A percentile compares a stretch with the other conserved stretches of the same genome.
Evolutionary conservation across 495 filamentous ascomycete genomes (phyloP).

Genomic region (Talaromyces thailandensis): DNA sequence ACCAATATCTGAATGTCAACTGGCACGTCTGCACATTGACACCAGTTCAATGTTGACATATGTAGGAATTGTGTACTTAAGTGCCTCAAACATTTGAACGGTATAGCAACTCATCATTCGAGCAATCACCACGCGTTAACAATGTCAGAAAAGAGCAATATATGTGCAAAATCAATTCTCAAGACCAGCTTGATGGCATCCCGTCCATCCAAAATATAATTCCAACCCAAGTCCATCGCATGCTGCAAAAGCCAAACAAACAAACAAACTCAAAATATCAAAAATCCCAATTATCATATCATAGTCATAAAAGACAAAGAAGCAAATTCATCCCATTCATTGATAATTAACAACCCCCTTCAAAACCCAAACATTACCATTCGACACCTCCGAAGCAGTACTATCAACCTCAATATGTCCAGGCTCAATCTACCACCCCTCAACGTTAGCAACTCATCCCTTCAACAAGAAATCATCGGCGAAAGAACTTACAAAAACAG

Average conservation of each 20-base stretch:
- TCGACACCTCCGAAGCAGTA: slow-evolving; percentile 63
- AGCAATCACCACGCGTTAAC: background rate
- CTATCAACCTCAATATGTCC: slow-evolving; percentile 64
- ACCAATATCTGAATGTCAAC: too few relatives aligned
- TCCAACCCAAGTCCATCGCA: background rate
- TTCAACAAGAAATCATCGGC: background rate
- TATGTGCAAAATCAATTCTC: background rate
- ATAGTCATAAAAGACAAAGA: background rate
- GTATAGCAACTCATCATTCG: background rate
- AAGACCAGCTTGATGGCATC: background rate
- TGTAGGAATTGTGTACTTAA: background rate
- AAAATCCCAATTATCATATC: background rate
- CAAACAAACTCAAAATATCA: background rate
- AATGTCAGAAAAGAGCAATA: background rate
- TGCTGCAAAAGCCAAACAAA: background rate
- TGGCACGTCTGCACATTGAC: too few relatives aligned
- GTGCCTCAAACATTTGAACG: background rate
- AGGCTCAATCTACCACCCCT: slow-evolving; percentile 59
- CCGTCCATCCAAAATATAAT: background rate
- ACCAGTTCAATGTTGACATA: too few relatives aligned
- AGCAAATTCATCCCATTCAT: background rate
- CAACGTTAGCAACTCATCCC: background rate
- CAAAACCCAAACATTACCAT: slow-evolving; percentile 79
- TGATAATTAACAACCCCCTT: slow-evolving; percentile 57
- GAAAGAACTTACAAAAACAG: slow-evolving; percentile 49